Conservation (phyloP, 805 yeast species). For the Saccharomycopsis sp. region DNA sequence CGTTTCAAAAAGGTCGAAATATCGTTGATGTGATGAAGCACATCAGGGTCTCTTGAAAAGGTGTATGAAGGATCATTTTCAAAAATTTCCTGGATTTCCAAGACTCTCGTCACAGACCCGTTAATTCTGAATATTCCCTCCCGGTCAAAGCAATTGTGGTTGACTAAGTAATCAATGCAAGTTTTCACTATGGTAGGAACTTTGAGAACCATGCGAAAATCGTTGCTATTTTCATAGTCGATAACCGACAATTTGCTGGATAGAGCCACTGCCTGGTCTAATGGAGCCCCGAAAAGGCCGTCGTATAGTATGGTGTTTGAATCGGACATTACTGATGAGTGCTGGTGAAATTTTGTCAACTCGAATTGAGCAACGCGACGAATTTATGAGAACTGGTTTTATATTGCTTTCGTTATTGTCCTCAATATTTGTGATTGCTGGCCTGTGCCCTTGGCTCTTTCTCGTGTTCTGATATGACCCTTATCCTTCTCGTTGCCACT, state of each 20-base stretch:
- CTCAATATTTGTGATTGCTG: too few relatives aligned
- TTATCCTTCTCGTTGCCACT: too few relatives aligned
- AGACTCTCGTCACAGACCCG: conserved; percentile 85
- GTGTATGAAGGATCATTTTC: conserved; percentile 61
- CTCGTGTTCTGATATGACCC: too few relatives aligned
- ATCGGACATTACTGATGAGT: background rate
- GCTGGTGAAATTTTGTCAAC: background rate
- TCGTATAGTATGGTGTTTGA: background rate
- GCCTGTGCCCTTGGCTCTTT: too few relatives aligned
- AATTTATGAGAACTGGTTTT: background rate
- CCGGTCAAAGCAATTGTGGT: conserved; percentile 42
- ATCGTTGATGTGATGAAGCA: conserved; percentile 60
- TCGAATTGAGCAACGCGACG: background rate
- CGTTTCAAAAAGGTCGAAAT: conserved; percentile 88
- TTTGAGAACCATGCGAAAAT: conserved; percentile 1
- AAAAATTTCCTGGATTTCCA: conserved; percentile 75
- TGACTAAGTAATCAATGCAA: conserved; percentile 13
- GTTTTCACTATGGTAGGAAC: conserved; percentile 15
- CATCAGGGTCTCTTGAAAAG: background rate
- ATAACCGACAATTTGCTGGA: conserved; percentile 1
- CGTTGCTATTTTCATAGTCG: background rate
- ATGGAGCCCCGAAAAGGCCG: background rate
- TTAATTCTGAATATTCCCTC: conserved; percentile 93
- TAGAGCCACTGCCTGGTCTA: background rate
- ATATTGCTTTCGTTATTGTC: too few relatives aligned